Evolutionary conservation across 805 yeast genomes (phyloP).

Genomic region (Sugiyamaella lignohabitans): DNA sequence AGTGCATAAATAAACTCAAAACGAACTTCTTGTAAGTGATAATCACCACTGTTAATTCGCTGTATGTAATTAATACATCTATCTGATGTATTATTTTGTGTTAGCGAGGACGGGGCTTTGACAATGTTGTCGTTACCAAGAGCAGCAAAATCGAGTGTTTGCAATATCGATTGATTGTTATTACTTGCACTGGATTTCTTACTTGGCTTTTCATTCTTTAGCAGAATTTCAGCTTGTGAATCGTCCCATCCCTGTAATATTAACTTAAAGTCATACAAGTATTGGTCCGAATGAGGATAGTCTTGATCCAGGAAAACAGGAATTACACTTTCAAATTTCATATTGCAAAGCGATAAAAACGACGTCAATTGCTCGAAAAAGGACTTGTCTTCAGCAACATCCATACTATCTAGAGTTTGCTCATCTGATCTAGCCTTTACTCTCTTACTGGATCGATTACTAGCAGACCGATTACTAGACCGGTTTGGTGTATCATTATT

Average conservation of each 20-base stretch:
- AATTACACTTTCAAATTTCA: constrained; percentile 16
- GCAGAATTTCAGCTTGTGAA: constrained; percentile 27
- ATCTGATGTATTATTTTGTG: constrained; percentile 9
- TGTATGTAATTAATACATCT: constrained; percentile 26
- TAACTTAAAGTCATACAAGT: constrained; percentile 29
- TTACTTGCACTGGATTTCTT: constrained; percentile 6
- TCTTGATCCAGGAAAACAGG: constrained; percentile 15
- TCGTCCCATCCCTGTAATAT: constrained; percentile 35
- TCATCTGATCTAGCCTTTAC: constrained; percentile 23
- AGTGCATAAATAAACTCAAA: constrained; percentile 26
- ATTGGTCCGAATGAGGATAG: constrained; percentile 15
- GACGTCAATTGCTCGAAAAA: constrained; percentile 21
- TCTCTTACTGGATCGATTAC: constrained; percentile 17
- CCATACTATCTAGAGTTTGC: constrained; percentile 14
- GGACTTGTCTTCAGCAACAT: constrained; percentile 20
- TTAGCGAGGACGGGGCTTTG: constrained; percentile 10
- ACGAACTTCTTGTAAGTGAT: constrained; percentile 38
- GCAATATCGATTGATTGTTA: constrained; percentile 25
- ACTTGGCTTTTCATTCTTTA: neutral
- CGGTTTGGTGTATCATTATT: too few species aligned
- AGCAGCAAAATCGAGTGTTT: constrained; percentile 27
- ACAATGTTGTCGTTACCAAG: constrained; percentile 18
- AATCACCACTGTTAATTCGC: constrained; percentile 23
- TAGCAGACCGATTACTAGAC: neutral
- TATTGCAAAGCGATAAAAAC: constrained; percentile 15